Conservation (phyloP, 139 green algal genomes). For the Chlamydomonas sp. region DNA sequence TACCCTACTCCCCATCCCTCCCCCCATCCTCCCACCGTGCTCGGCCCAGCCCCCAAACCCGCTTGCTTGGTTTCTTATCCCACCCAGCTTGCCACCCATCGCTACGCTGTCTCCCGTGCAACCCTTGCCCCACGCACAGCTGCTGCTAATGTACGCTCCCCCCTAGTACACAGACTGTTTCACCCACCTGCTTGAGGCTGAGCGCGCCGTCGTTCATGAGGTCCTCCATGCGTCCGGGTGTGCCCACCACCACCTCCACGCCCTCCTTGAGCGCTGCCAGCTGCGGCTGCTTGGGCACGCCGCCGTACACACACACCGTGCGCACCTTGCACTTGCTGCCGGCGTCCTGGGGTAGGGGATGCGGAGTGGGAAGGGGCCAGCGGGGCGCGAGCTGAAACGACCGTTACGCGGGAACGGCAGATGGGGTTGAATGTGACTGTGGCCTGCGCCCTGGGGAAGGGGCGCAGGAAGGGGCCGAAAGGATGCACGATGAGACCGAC, state of each 20-base stretch:
- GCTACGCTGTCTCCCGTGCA: background rate
- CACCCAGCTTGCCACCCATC: too few species aligned
- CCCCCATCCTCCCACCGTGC: too few species aligned
- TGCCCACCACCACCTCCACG: slow-evolving; percentile 84
- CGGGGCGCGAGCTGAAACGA: too few species aligned
- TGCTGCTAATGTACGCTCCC: background rate
- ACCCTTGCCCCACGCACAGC: background rate
- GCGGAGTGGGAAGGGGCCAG: background rate
- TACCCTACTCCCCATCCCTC: too few species aligned
- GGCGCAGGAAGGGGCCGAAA: too few species aligned
- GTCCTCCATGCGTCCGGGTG: slow-evolving; percentile 92
- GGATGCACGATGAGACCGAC: too few species aligned
- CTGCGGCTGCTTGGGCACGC: slow-evolving; percentile 87
- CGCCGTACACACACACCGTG: slow-evolving; percentile 90
- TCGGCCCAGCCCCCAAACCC: too few species aligned
- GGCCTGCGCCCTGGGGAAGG: too few species aligned
- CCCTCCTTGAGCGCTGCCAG: slow-evolving; percentile 46
- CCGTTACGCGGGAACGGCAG: too few species aligned
- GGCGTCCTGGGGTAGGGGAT: slow-evolving; percentile 6
- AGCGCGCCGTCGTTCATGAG: slow-evolving; percentile 82
- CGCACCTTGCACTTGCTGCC: slow-evolving; percentile 61
- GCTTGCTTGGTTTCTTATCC: too few species aligned
- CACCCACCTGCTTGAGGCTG: slow-evolving; percentile 47
- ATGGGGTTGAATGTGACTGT: too few species aligned
- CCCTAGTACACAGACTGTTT: background rate